phyloP scores from a whole-genome alignment of 106 monocot genomes.

The Dioscorea alata region DNA sequence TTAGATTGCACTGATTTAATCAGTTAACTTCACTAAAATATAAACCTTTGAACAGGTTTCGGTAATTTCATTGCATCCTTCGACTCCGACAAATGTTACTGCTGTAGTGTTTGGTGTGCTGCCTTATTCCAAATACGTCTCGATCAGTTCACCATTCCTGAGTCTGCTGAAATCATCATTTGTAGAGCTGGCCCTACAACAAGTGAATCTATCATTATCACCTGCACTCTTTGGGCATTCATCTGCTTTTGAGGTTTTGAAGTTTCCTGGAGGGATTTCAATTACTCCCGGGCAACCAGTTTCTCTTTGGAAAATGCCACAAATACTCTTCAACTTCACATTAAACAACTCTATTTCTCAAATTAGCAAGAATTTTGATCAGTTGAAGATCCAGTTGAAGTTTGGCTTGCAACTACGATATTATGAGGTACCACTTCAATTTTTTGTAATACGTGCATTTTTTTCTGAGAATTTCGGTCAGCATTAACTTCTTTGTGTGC shows the following conservation, averaged over 20 bases:
- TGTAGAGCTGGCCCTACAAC: conserved; percentile 44
- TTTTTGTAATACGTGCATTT: background rate
- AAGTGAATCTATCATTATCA: conserved; percentile 61
- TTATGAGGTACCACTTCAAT: conserved; percentile 45
- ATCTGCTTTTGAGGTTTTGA: conserved; percentile 54
- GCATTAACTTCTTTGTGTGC: conserved; percentile 7
- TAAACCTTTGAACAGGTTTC: conserved; percentile 41
- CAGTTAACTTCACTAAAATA: background rate
- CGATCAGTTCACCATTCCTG: conserved; percentile 41
- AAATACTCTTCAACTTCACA: conserved; percentile 59
- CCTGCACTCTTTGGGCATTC: conserved; percentile 54
- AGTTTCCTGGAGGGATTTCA: conserved; percentile 75
- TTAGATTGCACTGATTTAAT: background rate
- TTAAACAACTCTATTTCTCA: conserved; percentile 45
- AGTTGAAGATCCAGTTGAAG: conserved; percentile 63
- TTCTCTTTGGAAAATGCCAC: conserved; percentile 55
- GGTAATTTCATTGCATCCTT: conserved; percentile 44
- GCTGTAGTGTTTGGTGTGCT: conserved; percentile 55
- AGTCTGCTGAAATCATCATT: conserved; percentile 72
- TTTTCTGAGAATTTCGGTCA: background rate
- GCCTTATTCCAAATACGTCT: conserved; percentile 28
- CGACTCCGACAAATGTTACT: conserved; percentile 38
- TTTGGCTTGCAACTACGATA: conserved; percentile 53
- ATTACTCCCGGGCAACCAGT: conserved; percentile 49
- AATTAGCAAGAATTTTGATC: conserved; percentile 41